Evolutionary conservation across 1,284 basidiomycete species (phyloP), one percentile per base, ranked within the genome.

Genomic region (Cerioporus squamosus): DNA sequence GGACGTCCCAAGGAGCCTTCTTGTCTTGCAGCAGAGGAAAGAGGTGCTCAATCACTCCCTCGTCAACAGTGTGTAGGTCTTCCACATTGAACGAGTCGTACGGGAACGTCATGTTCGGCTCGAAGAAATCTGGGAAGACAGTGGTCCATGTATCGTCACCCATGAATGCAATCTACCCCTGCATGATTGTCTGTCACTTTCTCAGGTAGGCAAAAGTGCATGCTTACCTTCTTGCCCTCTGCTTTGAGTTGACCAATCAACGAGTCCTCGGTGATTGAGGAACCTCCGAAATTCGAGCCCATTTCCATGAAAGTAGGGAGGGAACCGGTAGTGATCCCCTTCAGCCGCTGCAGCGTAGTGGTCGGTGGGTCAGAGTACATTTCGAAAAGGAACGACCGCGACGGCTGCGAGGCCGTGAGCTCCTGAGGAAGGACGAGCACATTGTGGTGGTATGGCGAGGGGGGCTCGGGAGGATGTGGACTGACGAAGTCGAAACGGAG

Each of bases 1-100:
- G 78, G 55, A 98, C 84, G 69, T 95, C 90, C 91, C 91, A 93
- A 44, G 86, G 77, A 0, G 85, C 80, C 29, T 53, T 77, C 67
- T 62, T 77, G 46, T 75, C 76, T 10, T 55, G 67, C 6, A 98
- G 80, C 14, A 96, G 84, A 0, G 93, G 91, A 64, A 95, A 87
- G n/a, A 99, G 81, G 68, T 94, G 87, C 14, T 77, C 68, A 43
- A 91, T 87, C 55, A 99, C 95, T 9, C 97, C 96, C 51, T 90
- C 81, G 70, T 99, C 97, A 38, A 99, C 97, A 0, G 94, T 93
- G 70, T 99, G 94, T 17, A 99, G 81, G 71, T 99, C 97, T 74
- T 98, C 97, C 59, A 99, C 97, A 73, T 99, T 97, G 83, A 99
- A 99, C 1, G 95, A 98, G 74, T 98, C 95, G 72, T 89, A 98